Conservation (phyloP, 371 early-diverging fungal genomes). For the Dinochytrium kinnereticum region DNA sequence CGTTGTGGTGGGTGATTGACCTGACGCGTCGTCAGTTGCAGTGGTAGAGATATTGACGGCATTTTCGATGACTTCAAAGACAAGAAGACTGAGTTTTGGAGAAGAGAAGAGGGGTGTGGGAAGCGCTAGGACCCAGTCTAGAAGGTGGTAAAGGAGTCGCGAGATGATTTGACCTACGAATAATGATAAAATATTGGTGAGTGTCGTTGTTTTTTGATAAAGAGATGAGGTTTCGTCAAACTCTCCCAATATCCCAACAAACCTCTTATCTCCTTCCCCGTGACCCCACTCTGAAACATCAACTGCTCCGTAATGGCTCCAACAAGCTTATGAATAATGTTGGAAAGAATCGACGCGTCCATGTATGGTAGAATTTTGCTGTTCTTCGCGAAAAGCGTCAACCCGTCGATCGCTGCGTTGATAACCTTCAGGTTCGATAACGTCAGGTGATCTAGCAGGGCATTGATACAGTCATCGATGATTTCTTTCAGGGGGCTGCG, state of each 20-base stretch:
- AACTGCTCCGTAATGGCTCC: slow-evolving; percentile 75
- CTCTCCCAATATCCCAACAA: slow-evolving; percentile 2
- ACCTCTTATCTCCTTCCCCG: slow-evolving; percentile 50
- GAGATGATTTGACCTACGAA: slow-evolving; percentile 49
- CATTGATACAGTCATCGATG: slow-evolving; percentile 61
- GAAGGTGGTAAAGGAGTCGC: slow-evolving; percentile 69
- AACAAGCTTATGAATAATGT: slow-evolving; percentile 68
- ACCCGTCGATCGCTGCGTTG: slow-evolving; percentile 68
- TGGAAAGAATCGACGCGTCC: slow-evolving; percentile 57
- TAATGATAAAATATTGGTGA: no score
- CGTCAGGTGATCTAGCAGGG: slow-evolving; percentile 72
- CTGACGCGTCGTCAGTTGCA: no score
- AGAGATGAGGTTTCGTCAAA: neutral
- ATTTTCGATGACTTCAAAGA: slow-evolving; percentile 76
- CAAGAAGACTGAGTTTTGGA: slow-evolving; percentile 67
- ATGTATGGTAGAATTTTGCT: slow-evolving; percentile 46
- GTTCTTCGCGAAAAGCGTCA: slow-evolving; percentile 69
- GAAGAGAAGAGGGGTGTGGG: slow-evolving; percentile 65
- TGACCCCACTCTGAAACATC: slow-evolving; percentile 55
- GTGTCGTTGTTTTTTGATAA: neutral
- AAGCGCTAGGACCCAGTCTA: slow-evolving; percentile 79
- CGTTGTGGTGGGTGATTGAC: no score
- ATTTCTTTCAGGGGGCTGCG: slow-evolving; percentile 33
- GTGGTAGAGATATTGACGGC: slow-evolving; percentile 56
- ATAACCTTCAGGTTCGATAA: slow-evolving; percentile 66